These are phyloP conservation scores for Annulohypoxylon moriforme DNA, from an alignment of 495 filamentous ascomycete species.

Conservation along the genomic window DNA sequence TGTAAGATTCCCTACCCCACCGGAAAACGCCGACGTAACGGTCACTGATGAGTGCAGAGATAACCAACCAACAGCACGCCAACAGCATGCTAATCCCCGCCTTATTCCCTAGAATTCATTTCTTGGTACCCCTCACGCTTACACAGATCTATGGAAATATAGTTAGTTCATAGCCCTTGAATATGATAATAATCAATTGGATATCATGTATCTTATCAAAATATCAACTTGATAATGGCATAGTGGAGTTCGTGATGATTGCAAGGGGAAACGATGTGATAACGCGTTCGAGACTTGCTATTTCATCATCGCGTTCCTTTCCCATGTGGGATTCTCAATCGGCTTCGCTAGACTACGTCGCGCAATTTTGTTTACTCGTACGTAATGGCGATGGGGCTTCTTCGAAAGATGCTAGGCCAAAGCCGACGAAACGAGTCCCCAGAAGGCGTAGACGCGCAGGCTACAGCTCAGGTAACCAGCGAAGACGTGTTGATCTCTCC, in stretches of 20 bases:
- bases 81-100: slow-evolving; percentile 1
- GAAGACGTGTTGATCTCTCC: slow-evolving; percentile 14
- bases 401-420: slow-evolving; percentile 3
- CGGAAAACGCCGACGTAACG: neutral
- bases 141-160: neutral
- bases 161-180: slow-evolving; percentile 1
- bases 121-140: slow-evolving; percentile 17
- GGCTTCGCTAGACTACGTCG: slow-evolving; percentile 15
- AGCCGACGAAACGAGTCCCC: slow-evolving; percentile 6
- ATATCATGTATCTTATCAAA: slow-evolving; percentile 17
- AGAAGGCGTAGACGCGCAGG: neutral
- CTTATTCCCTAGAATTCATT: neutral
- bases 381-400: slow-evolving; percentile 25
- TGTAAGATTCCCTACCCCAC: neutral
- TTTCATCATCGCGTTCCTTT: slow-evolving; percentile 19
- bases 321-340: neutral
- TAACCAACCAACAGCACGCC: neutral
- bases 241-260: slow-evolving; percentile 5
- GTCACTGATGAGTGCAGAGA: neutral
- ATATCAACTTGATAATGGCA: neutral
- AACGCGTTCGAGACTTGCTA: slow-evolving; percentile 8
- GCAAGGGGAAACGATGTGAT: slow-evolving; percentile 1
- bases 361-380: slow-evolving; percentile 11
- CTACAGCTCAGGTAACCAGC: neutral
- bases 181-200: slow-evolving; percentile 17